Evolutionary conservation across 768 basidiomycete species (phyloP).

Genomic region (Mycena rebaudengoi): DNA sequence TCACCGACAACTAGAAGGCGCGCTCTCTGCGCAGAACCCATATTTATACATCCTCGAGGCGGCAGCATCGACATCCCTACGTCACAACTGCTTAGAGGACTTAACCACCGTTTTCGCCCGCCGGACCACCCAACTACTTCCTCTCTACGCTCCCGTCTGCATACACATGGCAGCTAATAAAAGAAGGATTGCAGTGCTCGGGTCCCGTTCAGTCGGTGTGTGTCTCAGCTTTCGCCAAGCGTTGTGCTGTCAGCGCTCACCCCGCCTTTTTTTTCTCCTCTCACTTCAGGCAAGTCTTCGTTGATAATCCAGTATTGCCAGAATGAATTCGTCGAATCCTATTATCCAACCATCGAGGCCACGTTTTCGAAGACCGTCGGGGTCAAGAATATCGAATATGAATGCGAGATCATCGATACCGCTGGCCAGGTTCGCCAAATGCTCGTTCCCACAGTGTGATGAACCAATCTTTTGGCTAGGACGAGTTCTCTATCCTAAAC

Average conservation of each 20-base stretch:
- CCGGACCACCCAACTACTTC: background rate
- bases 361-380: slow-evolving; percentile 90
- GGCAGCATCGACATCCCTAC: slow-evolving; percentile 3
- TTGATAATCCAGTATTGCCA: slow-evolving; percentile 94
- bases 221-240: slow-evolving; percentile 28
- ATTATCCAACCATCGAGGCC: slow-evolving; percentile 97
- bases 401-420: slow-evolving; percentile 98
- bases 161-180: slow-evolving; percentile 22
- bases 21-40: slow-evolving; percentile 7
- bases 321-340: slow-evolving; percentile 91
- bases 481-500: slow-evolving; percentile 95
- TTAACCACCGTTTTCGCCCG: slow-evolving; percentile 17
- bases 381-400: slow-evolving; percentile 91
- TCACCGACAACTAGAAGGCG: slow-evolving; percentile 8
- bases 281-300: slow-evolving; percentile 85
- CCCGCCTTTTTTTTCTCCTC: slow-evolving; percentile 1
- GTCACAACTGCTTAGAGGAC: slow-evolving; percentile 14
- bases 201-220: slow-evolving; percentile 90
- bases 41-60: slow-evolving; percentile 22
- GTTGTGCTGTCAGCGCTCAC: slow-evolving; percentile 28
- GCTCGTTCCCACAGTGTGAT: background rate
- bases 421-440: slow-evolving; percentile 84
- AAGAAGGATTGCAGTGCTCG: slow-evolving; percentile 87
- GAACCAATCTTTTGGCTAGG: slow-evolving; percentile 55
- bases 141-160: background rate